phyloP scores from a whole-genome alignment of 441 rosid species.

The Populus hybrid region DNA sequence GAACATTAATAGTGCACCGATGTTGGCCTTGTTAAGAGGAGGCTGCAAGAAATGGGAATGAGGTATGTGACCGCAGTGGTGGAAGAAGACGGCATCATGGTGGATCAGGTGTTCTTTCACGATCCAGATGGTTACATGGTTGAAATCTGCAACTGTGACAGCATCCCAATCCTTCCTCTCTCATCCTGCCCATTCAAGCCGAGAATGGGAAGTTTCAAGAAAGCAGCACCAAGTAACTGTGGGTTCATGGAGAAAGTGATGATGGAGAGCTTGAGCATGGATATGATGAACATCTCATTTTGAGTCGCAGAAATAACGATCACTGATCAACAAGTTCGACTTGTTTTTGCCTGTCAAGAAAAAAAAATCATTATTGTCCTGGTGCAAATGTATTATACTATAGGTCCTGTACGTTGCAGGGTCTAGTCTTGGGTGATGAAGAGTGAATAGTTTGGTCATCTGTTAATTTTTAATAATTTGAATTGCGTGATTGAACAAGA shows the following conservation, averaged over 20 bases:
- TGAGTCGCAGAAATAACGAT: neutral
- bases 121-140: conserved; percentile 69
- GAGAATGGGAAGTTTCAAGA: conserved; percentile 28
- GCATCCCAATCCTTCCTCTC: conserved; percentile 47
- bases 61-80: conserved; percentile 46
- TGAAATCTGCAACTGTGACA: conserved; percentile 59
- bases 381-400: neutral
- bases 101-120: conserved; percentile 61
- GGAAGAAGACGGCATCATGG: conserved; percentile 46
- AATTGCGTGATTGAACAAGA: too few species aligned
- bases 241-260: conserved; percentile 57
- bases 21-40: conserved; percentile 44
- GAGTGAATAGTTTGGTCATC: neutral
- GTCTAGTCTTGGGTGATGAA: neutral
- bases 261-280: conserved; percentile 77
- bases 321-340: neutral
- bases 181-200: conserved; percentile 37
- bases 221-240: conserved; percentile 28
- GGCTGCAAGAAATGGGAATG: conserved; percentile 52
- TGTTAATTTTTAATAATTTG: too few species aligned
- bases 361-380: neutral
- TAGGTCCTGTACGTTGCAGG: neutral
- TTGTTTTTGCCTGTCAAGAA: neutral
- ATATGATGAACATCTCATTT: conserved; percentile 53
- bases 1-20: conserved; percentile 36